These are phyloP conservation scores for Colletotrichum tofieldiae DNA, from an alignment of 2,329 filamentous ascomycete genomes.

Conservation along the genomic window DNA sequence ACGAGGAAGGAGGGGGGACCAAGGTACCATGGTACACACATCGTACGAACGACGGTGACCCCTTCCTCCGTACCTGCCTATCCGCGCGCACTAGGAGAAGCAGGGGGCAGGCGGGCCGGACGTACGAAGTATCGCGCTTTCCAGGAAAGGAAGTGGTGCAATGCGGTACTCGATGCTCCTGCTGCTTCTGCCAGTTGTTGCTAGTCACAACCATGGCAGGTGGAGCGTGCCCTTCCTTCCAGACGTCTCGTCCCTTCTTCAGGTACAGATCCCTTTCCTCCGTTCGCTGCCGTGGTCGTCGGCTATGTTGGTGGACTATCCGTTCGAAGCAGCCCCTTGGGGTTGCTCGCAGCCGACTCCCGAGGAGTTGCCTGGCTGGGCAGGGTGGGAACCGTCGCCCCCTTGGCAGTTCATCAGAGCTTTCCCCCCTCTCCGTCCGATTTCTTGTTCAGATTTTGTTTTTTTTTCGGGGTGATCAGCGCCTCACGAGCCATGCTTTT, in stretches of 20 bases:
- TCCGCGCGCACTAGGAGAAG: slow-evolving; percentile 23
- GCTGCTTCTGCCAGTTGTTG: slow-evolving; percentile 6
- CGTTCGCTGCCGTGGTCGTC: slow-evolving; percentile 20
- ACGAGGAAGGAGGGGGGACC: slow-evolving; percentile 34
- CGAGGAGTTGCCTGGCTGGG: neutral
- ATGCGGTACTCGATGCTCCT: too few species aligned
- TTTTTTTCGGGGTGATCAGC: slow-evolving; percentile 26
- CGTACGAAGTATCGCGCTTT: slow-evolving; percentile 33
- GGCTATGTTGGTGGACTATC: neutral
- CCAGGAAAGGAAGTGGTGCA: slow-evolving; percentile 28
- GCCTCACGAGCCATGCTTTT: slow-evolving; percentile 32
- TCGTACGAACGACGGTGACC: neutral
- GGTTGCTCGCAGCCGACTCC: neutral
- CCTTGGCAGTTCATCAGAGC: slow-evolving; percentile 33
- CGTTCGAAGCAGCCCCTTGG: neutral
- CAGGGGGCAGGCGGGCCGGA: slow-evolving; percentile 34
- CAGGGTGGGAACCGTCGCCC: slow-evolving; percentile 21
- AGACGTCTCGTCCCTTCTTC: neutral
- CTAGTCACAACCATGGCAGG: slow-evolving; percentile 17
- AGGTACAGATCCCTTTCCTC: neutral
- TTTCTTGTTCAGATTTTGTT: slow-evolving; percentile 13
- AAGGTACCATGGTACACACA: neutral
- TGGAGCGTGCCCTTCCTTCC: slow-evolving; percentile 25
- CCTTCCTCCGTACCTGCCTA: slow-evolving; percentile 21
- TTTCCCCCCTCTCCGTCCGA: slow-evolving; percentile 26